A percentile compares a stretch with the other conserved stretches of the same genome.
These are phyloP conservation scores for Coemansia sp. DNA, from an alignment of 192 early-diverging fungal species.

Conservation along the genomic window DNA sequence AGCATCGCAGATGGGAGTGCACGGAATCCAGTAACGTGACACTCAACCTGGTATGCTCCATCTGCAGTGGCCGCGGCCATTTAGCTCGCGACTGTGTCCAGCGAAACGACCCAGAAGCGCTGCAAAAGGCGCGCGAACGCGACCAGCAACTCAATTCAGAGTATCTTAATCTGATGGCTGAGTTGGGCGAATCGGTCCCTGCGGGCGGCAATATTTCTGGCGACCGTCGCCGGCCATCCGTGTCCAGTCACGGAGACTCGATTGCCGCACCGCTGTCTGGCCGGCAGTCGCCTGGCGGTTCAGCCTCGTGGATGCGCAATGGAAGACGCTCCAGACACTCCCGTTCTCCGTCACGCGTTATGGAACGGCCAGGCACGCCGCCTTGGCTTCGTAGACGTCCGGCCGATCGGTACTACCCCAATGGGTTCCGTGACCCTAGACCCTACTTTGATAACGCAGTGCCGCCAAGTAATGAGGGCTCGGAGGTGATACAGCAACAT, in stretches of 20 bases:
- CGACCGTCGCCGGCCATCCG: not conserved
- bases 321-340: constrained; percentile 16
- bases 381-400: constrained; percentile 40
- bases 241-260: constrained; percentile 4
- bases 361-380: constrained; percentile 30
- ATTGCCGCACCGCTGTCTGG: not conserved
- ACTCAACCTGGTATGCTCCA: constrained; percentile 78
- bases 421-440: constrained; percentile 14
- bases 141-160: constrained; percentile 87
- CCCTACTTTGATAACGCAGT: not conserved
- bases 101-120: constrained; percentile 76
- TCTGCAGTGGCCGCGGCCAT: constrained; percentile 89
- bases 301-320: constrained; percentile 31
- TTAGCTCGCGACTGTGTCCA: constrained; percentile 89
- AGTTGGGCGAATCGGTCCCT: constrained; percentile 70
- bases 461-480: not conserved
- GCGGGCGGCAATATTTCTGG: not conserved
- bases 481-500: not conserved
- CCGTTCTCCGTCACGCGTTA: constrained; percentile 15
- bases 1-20: constrained; percentile 91
- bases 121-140: constrained; percentile 69
- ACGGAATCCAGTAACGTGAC: constrained; percentile 86
- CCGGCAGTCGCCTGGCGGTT: constrained; percentile 13
- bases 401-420: constrained; percentile 19
- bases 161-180: constrained; percentile 92